Evolutionary conservation across 805 yeast genomes (phyloP).

Genomic region (Torulaspora indica): DNA sequence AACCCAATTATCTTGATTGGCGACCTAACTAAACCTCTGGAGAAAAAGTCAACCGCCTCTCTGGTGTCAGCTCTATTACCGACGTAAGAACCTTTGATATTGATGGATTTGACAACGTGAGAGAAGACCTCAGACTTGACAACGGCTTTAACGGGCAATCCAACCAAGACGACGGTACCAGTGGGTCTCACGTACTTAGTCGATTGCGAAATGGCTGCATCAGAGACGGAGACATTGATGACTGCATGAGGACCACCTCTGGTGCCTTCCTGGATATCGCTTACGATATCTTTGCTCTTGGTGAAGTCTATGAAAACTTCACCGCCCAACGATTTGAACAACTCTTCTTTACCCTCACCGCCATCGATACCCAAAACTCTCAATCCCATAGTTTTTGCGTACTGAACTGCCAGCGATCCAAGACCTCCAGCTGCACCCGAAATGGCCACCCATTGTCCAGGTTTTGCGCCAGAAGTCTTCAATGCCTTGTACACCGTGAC

Average conservation of each 20-base stretch:
- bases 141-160: conserved; percentile 73
- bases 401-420: conserved; percentile 56
- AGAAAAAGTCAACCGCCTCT: conserved; percentile 68
- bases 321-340: conserved; percentile 47
- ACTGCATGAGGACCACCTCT: conserved; percentile 71
- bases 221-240: conserved; percentile 65
- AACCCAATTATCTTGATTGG: conserved; percentile 58
- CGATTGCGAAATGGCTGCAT: conserved; percentile 55
- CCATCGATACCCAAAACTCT: conserved; percentile 55
- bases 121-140: conserved; percentile 61
- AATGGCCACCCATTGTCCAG: conserved; percentile 57
- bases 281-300: conserved; percentile 46
- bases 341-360: conserved; percentile 47
- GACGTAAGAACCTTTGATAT: conserved; percentile 75
- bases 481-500: conserved; percentile 59
- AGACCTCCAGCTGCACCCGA: conserved; percentile 63
- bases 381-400: conserved; percentile 55
- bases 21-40: conserved; percentile 59
- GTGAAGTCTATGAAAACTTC: conserved; percentile 54
- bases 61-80: conserved; percentile 82
- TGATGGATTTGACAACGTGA: conserved; percentile 65
- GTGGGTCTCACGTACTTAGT: conserved; percentile 54
- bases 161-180: conserved; percentile 68
- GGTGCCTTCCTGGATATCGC: conserved; percentile 50
- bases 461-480: conserved; percentile 45